Base-by-base conservation (phyloP, 805 yeast genomes). In the Grigorovia humatica region DNA sequence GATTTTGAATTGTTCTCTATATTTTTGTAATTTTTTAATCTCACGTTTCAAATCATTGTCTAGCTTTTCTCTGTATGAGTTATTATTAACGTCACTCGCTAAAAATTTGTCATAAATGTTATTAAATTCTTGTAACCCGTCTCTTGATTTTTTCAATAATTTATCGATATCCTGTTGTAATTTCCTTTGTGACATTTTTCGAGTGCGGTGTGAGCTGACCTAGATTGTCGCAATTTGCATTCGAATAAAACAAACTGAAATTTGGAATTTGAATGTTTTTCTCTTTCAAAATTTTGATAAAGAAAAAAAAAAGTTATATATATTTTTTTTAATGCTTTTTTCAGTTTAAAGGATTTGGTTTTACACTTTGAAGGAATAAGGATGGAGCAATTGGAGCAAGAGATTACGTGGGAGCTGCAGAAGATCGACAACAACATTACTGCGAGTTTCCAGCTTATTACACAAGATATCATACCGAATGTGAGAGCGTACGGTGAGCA, bases 1-100 rank as follows among this genome's bases (percentile, higher is more conserved):
- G 52, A 86, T 85, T 71, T 91, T 91, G 61, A 91, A 87, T 71
- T 89, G 98, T 68, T 91, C 99, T 65, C 98, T 79, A 60, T 85
- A 82, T 66, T 96, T 81, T 66, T 91, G 99, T 52, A 91, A 75
- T 68, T 89, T 91, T 70, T 93, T 91, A 69, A 93, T 90, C 68
- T 93, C 98, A 62, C 93, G 83, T 71, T 93, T 90, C 65, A 91
- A 74, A 66, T 91, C 99, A 54, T 82, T 78, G 67, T 93, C 99
- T 53, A 93, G 76, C 68, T 91, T 91, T 66, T 91, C 98, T 71
- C 91, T 86, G 66, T 90, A 96, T 2, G 96, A 82, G 57, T 80
- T 85, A 60, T 85, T 85, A 20, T 58, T 54, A 4, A 69, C 62
- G 56, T 88, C 90, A 48, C 95, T 81, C 48, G 77, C 76, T 68